Conservation (phyloP, 768 basidiomycete genomes). For the Lepiota subincarnata region DNA sequence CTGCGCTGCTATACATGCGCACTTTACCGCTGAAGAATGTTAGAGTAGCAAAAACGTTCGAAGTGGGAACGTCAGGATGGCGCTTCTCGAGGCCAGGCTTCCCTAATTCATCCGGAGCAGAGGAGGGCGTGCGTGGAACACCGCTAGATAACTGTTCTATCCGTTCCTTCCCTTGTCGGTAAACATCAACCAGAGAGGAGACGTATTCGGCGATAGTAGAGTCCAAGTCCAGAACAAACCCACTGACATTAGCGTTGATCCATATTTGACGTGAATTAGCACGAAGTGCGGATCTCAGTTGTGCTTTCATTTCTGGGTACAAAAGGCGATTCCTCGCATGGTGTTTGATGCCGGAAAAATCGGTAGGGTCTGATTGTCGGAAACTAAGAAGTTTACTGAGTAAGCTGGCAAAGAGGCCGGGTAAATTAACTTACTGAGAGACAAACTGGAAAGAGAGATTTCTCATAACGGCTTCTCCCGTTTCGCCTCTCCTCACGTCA, state of each 20-base stretch:
- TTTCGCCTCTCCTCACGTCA: slow-evolving; percentile 68
- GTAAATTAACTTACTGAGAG: slow-evolving; percentile 45
- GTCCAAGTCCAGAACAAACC: slow-evolving; percentile 83
- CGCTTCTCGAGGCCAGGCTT: slow-evolving; percentile 22
- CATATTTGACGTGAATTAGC: slow-evolving; percentile 49
- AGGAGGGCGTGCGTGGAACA: slow-evolving; percentile 41
- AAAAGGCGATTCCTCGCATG: slow-evolving; percentile 65
- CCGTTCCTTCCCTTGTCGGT: slow-evolving; percentile 74
- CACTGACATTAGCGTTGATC: slow-evolving; percentile 69
- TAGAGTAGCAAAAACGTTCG: slow-evolving; percentile 61
- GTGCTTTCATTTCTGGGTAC: slow-evolving; percentile 79
- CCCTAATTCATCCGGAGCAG: slow-evolving; percentile 17
- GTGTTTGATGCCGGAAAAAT: slow-evolving; percentile 71
- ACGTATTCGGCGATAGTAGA: slow-evolving; percentile 74
- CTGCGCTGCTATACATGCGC: slow-evolving; percentile 56
- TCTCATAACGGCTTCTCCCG: slow-evolving; percentile 69
- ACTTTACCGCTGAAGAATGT: slow-evolving; percentile 86
- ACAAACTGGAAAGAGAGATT: slow-evolving; percentile 86
- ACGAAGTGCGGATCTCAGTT: slow-evolving; percentile 55
- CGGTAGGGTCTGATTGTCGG: slow-evolving; percentile 61
- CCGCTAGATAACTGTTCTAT: slow-evolving; percentile 63
- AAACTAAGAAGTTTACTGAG: slow-evolving; percentile 48
- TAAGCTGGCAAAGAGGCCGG: not conserved
- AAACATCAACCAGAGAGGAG: slow-evolving; percentile 82
- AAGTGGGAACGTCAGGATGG: slow-evolving; percentile 43